A percentile compares a stretch with the other conserved stretches of the same genome.
Evolutionary conservation across 192 early-diverging fungal species (phyloP).

Genomic region (Spizellomyces sp.): DNA sequence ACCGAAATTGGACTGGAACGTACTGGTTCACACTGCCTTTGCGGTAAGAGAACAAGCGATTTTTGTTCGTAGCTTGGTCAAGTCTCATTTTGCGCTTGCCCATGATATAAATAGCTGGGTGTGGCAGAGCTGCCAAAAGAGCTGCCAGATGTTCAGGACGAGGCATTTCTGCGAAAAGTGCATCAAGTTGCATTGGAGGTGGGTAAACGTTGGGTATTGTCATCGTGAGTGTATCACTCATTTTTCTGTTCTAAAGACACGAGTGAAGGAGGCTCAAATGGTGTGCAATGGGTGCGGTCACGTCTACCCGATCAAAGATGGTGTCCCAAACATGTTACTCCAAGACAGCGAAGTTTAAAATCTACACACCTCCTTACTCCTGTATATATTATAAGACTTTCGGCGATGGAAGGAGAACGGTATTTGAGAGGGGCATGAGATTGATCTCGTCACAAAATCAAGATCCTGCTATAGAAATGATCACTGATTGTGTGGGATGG

Average conservation of each 20-base stretch:
- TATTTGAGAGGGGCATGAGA: no score
- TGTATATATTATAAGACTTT: no score
- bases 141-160: constrained; percentile 63
- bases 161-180: constrained; percentile 70
- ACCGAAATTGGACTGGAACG: constrained; percentile 78
- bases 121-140: constrained; percentile 65
- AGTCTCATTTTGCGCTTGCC: background rate
- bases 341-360: constrained; percentile 48
- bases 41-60: constrained; percentile 27
- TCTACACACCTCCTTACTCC: no score
- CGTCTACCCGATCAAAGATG: constrained; percentile 88
- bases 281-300: constrained; percentile 87
- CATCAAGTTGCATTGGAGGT: constrained; percentile 85
- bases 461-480: no score
- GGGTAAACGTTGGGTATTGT: constrained; percentile 8
- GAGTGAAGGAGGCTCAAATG: constrained; percentile 88
- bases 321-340: constrained; percentile 76
- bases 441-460: no score
- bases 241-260: constrained; percentile 54
- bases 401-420: no score
- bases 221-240: background rate
- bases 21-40: constrained; percentile 45
- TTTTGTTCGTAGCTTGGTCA: background rate
- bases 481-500: no score
- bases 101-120: constrained; percentile 65